Evolutionary conservation across 306 rosid species (phyloP), one percentile per base, ranked within the genome.

Genomic region (Argentina anserina): DNA sequence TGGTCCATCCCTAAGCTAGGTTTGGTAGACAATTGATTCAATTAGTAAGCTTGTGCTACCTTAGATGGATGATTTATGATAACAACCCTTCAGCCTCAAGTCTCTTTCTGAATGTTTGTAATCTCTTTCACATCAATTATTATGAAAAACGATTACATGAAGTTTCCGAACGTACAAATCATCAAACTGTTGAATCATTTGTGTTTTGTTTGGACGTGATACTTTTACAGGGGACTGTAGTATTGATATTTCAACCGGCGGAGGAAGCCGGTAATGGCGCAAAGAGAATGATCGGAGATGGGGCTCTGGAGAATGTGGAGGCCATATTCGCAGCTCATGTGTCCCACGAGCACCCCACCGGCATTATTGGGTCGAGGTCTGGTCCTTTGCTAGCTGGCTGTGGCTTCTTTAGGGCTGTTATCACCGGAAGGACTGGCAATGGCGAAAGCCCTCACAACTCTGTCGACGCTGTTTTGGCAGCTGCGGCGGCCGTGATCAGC

Each of bases 191-290:
- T n/a, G n/a, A n/a, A n/a, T n/a, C n/a, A 46, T 46, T 46, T 46
- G 52, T 15, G 46, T 12, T 43, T 43, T 43, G 33, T 3, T 5
- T 3, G 3, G 9, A 56, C 4, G 8, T n/a, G n/a, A n/a, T 7
- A 59, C 12, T 15, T 60, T 46, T 11, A 61, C 78, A 94, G 98
- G 98, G 98, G 47, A 94, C 98, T 2, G 96, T 91, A 4, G 75
- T 94, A 69, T 84, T 94, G 86, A 23, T 94, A 59, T 94, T 93
- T 81, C 98, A 94, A 67, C 98, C 98, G 37, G 98, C 98, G 7
- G 98, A 94, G 84, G 98, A 94, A 79, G 98, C 98, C 18, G 98
- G 98, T 0, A 94, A 94, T 78, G 98, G 98, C 0, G 97, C 97
- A 73, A 94, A 91, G 78, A 17, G 87, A 75, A 94, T 94, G 98